Percentiles rank a stretch among this genome's conserved stretches.
Evolutionary conservation across 352 stramenopile genomes (phyloP).

Genomic region (Pythium oligandrum): DNA sequence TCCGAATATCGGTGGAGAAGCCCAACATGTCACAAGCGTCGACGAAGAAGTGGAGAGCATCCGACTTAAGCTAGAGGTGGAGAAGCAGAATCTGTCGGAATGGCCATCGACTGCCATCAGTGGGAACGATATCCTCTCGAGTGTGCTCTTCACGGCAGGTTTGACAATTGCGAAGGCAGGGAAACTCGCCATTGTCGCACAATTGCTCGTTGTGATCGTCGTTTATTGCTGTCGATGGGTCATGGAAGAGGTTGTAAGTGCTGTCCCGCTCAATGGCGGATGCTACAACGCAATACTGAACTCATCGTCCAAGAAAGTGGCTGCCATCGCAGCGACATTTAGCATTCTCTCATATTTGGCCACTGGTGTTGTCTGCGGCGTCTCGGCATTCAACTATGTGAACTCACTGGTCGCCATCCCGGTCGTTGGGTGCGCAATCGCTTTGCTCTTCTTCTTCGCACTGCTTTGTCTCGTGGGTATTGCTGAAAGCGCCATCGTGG

Average conservation of each 20-base stretch:
- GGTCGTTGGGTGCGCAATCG: slow-evolving; percentile 30
- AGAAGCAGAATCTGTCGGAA: slow-evolving; percentile 43
- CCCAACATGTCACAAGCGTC: slow-evolving; percentile 16
- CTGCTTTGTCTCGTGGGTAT: slow-evolving; percentile 74
- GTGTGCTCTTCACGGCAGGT: slow-evolving; percentile 60
- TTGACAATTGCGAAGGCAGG: slow-evolving; percentile 41
- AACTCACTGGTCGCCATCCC: slow-evolving; percentile 54
- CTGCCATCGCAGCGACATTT: slow-evolving; percentile 67
- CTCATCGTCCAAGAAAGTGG: slow-evolving; percentile 71
- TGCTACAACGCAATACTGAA: slow-evolving; percentile 87
- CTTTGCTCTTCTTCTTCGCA: slow-evolving; percentile 67
- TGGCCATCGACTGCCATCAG: slow-evolving; percentile 81
- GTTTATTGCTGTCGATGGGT: slow-evolving; percentile 54
- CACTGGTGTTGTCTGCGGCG: slow-evolving; percentile 52
- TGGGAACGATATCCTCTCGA: slow-evolving; percentile 86
- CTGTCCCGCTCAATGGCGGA: slow-evolving; percentile 82
- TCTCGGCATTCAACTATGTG: slow-evolving; percentile 77
- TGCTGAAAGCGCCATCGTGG: slow-evolving; percentile 65
- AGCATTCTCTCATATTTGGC: slow-evolving; percentile 84
- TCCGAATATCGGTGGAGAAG: slow-evolving; percentile 54
- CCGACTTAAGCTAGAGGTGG: slow-evolving; percentile 6
- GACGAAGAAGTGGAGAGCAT: slow-evolving; percentile 21
- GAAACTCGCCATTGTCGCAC: slow-evolving; percentile 64
- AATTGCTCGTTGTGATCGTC: slow-evolving; percentile 52
- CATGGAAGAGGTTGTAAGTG: slow-evolving; percentile 79